Base-by-base conservation (phyloP, 306 rosid species). In the Gynostemma pentaphyllum region DNA sequence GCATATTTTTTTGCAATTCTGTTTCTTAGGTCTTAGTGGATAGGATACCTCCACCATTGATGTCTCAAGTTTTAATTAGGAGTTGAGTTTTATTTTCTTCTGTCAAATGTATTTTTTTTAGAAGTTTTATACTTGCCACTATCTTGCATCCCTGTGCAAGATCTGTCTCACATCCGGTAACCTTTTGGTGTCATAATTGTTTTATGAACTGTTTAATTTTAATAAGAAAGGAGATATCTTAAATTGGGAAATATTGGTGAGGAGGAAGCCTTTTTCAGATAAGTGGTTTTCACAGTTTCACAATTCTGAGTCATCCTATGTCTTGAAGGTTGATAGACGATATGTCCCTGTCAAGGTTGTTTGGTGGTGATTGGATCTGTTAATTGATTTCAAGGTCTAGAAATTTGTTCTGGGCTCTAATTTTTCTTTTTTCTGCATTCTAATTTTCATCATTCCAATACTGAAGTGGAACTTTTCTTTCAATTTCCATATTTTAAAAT, bases 311-410 rank as follows among this genome's bases (percentile, higher is more conserved):
- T 34, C 14, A 57, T 19, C 64, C n/a, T 5, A 18, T 21, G 13
- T 29, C n/a, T 55, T n/a, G n/a, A n/a, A n/a, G n/a, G n/a, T 32
- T 36, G 28, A 16, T 4, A 15, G 94, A 94, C 75, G 86, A 94
- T 77, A 70, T 76, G 79, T 68, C 84, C 5, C 78, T 75, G 78
- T 85, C 88, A 87, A 87, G 94, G 89, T 90, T 5, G 2, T 45
- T 45, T 23, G 34, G 18, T 19, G 46, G 45, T 11, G 16, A 27
- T 11, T 3, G 10, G 9, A 40, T 34, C 18, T 2, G 41, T 30
- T 28, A 21, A 28, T 30, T 16, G 39, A 29, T 9, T 36, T n/a
- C 45, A 19, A 36, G 47, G 64, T 26, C 64, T 36, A 59, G 7
- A 59, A 32, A 9, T 23, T 30, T 0, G 4, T 19, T 18, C 10